Base-by-base conservation (phyloP, 2,329 filamentous ascomycete species). In the Aureobasidium uvarum region DNA sequence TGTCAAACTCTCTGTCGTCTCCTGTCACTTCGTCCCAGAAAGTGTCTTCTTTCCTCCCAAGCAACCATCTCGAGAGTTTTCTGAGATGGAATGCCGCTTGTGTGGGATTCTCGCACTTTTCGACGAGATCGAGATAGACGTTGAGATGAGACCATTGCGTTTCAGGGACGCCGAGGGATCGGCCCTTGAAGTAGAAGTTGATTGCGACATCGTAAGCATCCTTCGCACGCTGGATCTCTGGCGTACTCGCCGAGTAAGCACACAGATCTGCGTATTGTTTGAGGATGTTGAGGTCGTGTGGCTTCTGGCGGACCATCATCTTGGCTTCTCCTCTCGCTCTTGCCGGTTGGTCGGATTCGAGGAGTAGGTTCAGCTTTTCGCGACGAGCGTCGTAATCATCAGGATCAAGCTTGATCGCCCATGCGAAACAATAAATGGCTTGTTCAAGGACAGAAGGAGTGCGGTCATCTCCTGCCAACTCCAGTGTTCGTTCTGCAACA, bases 1-100 rank as follows among this genome's bases (percentile, higher is more conserved):
- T 77, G 74, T 99, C 95, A 86, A 92, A 99, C 77, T 99, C 95
- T 65, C 92, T 84, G 73, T 97, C 91, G 5, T 85, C 81, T 36
- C 84, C 68, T 11, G 66, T 62, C 48, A 69, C 80, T 69, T 82
- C 74, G 66, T 96, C 89, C 95, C 95, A 99, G 72, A 87, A 91
- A 0, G 72, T 76, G 74, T 99, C 93, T 5, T 84, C 80, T 41
- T 83, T 80, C 56, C 95, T 87, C 10, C 91, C 90, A 45, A 96
- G 81, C 64, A 96, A 81, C 92, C 92, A 96, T 65, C 96, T 84
- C 25, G 89, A 85, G 18, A 96, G 77, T 2, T 81, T 81, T 74
- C 90, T 95, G 14, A 96, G 81, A 68, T 89, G 85, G 33, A 77
- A 76, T 2, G 96, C 83, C 2, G 90, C 92, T 69, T 88, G 83